A percentile compares a stretch with the other conserved stretches of the same genome.
phyloP scores from a whole-genome alignment of 768 basidiomycete species.

The Lanmaoa rubissima region DNA sequence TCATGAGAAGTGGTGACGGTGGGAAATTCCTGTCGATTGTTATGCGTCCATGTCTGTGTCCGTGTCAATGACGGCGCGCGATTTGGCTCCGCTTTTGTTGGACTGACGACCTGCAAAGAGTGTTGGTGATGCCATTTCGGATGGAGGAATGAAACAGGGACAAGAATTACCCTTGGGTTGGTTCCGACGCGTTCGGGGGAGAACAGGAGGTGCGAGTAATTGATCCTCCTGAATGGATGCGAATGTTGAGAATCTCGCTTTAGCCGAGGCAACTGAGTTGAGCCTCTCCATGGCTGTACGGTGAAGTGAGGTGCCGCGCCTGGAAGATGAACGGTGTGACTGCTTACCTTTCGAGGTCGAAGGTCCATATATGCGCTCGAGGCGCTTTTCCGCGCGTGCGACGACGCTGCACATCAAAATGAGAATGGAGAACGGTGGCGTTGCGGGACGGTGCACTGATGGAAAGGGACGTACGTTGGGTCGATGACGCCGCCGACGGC shows the following conservation, averaged over 20 bases:
- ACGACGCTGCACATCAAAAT: constrained; percentile 17
- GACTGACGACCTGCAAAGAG: neutral
- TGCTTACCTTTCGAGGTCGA: constrained; percentile 18
- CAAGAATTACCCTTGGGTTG: neutral
- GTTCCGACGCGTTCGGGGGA: constrained; percentile 16
- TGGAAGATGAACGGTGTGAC: neutral
- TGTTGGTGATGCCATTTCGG: neutral
- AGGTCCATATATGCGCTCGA: constrained; percentile 30
- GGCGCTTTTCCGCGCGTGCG: constrained; percentile 26
- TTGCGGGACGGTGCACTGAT: neutral
- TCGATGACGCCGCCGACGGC: constrained; percentile 40
- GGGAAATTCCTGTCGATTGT: constrained; percentile 5
- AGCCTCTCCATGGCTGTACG: constrained; percentile 18
- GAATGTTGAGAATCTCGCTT: constrained; percentile 4
- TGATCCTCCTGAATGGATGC: constrained; percentile 12
- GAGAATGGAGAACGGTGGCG: neutral
- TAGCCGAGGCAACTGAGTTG: constrained; percentile 16
- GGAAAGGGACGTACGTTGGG: constrained; percentile 20
- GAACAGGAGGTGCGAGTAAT: constrained; percentile 12
- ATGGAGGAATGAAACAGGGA: neutral
- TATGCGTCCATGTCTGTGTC: constrained; percentile 8
- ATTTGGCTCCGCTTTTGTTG: neutral
- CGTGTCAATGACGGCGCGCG: constrained; percentile 5
- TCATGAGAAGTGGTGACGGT: constrained; percentile 1
- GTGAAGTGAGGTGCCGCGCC: neutral